Evolutionary conservation across 1,139 yeast genomes (phyloP).

Genomic region (Pichia cactophila): DNA sequence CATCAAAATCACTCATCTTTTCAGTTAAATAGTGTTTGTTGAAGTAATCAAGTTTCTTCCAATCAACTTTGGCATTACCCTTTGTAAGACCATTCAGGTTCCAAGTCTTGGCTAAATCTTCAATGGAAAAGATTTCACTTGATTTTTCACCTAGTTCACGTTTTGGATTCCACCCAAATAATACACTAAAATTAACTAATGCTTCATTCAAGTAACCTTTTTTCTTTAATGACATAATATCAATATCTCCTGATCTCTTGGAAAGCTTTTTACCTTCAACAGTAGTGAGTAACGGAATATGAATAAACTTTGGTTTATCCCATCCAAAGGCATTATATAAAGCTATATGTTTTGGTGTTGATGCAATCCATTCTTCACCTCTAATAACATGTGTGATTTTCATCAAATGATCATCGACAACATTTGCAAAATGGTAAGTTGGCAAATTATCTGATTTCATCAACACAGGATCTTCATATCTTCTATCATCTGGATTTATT

Average conservation of each 20-base stretch:
- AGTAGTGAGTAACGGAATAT: conserved; percentile 80
- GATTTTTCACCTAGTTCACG: conserved; percentile 45
- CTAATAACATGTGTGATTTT: conserved; percentile 85
- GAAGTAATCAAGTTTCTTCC: conserved; percentile 63
- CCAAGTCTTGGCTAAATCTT: conserved; percentile 42
- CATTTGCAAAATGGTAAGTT: conserved; percentile 94
- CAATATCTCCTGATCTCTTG: conserved; percentile 78
- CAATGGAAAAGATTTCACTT: conserved; percentile 54
- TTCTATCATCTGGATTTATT: conserved; percentile 54
- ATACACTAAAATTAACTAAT: conserved; percentile 73
- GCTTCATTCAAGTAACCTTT: conserved; percentile 81
- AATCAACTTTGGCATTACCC: conserved; percentile 90
- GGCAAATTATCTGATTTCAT: conserved; percentile 90
- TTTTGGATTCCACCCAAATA: conserved; percentile 92
- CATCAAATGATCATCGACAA: conserved; percentile 92
- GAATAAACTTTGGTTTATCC: conserved; percentile 76
- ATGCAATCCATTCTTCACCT: conserved; percentile 96
- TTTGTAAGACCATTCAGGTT: conserved; percentile 66
- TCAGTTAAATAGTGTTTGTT: conserved; percentile 57
- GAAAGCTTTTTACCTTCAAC: conserved; percentile 71
- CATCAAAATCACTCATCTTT: conserved; percentile 30
- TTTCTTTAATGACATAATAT: conserved; percentile 50
- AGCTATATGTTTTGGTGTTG: conserved; percentile 92
- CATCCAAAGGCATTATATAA: conserved; percentile 82
- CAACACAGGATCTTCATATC: conserved; percentile 85